Base-by-base conservation (phyloP, 192 early-diverging fungal genomes). In the Umbelopsis sp. region DNA sequence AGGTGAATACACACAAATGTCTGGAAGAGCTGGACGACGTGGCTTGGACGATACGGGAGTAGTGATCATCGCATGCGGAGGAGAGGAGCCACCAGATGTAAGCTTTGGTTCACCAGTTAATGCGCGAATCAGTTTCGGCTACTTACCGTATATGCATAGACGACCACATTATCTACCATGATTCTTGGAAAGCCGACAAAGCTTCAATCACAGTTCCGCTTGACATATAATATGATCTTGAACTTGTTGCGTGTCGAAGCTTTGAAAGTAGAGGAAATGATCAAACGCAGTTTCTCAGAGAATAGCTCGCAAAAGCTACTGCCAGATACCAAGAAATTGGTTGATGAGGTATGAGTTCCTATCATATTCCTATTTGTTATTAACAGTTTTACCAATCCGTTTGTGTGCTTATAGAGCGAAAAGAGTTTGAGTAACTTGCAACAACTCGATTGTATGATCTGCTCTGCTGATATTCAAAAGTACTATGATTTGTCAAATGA, bases 1-100 rank as follows among this genome's bases (percentile, higher is more conserved):
- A 91, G 92, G 94, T 54, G 97, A 99, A 74, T 99, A 99, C 78
- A 99, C 95, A 5, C 97, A 99, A 87, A 99, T 99, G 97, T 94
- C 94, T 16, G 97, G 97, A 0, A 89, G 97, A 52, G 97, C 97
- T 47, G 97, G 97, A 51, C 87, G 97, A 68, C 92, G 96, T 84
- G 96, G 95, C 9, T 81, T 96, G 25, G 97, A 99, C 71, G 82
- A 84, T 17, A 97, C 94, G 7, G 97, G 97, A 25, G 83, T 93
- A 21, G 97, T 99, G 0, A 93, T 99, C 52, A 93, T 99, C 80
- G 90, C 90, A 5, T 86, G 86, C 72, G 76, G 77, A 53, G 82
- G 84, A 26, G 87, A 87, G 25, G 62, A 78, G 25, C 76, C 80
- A 36, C 87, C 86, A 45, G 80, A 85, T 16, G 84, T 85, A 75